Conservation (phyloP, 2,329 filamentous ascomycete genomes). For the Drechmeria coniospora region DNA sequence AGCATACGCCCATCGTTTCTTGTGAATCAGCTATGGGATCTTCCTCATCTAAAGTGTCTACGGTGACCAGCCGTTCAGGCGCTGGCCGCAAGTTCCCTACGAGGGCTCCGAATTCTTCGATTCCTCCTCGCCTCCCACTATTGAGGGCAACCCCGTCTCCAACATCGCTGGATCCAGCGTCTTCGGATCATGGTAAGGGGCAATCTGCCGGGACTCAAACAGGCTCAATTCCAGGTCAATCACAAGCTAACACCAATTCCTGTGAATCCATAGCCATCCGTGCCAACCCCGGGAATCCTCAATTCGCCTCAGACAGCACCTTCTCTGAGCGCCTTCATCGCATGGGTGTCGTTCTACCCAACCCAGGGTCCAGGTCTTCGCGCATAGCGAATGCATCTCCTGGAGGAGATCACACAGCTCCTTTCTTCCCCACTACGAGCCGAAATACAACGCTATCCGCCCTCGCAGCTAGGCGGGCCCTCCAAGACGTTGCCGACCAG, state of each 20-base stretch:
- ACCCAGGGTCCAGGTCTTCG: constrained; percentile 36
- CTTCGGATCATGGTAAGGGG: constrained; percentile 11
- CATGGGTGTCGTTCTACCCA: constrained; percentile 39
- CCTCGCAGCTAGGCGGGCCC: constrained; percentile 28
- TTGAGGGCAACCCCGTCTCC: constrained; percentile 3
- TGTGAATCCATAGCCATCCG: constrained; percentile 22
- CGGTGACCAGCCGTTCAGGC: constrained; percentile 8
- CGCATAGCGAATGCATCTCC: constrained; percentile 24
- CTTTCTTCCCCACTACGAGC: constrained; percentile 15
- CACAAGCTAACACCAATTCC: neutral
- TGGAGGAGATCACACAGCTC: constrained; percentile 8
- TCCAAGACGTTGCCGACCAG: constrained; percentile 27
- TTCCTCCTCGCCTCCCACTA: constrained; percentile 5
- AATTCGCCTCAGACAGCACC: constrained; percentile 22
- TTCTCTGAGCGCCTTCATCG: constrained; percentile 37
- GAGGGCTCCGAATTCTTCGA: constrained; percentile 15
- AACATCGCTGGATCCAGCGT: too few relatives aligned
- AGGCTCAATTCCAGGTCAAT: neutral
- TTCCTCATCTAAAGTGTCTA: constrained; percentile 28
- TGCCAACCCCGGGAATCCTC: constrained; percentile 25
- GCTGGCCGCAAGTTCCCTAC: constrained; percentile 29
- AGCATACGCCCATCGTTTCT: too few relatives aligned
- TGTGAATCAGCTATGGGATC: constrained; percentile 32
- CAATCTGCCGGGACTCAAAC: neutral
- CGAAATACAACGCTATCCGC: constrained; percentile 32